Evolutionary conservation across 345 rosid genomes (phyloP), one percentile per base, ranked within the genome.

Genomic region (Erysimum cheiranthoides): DNA sequence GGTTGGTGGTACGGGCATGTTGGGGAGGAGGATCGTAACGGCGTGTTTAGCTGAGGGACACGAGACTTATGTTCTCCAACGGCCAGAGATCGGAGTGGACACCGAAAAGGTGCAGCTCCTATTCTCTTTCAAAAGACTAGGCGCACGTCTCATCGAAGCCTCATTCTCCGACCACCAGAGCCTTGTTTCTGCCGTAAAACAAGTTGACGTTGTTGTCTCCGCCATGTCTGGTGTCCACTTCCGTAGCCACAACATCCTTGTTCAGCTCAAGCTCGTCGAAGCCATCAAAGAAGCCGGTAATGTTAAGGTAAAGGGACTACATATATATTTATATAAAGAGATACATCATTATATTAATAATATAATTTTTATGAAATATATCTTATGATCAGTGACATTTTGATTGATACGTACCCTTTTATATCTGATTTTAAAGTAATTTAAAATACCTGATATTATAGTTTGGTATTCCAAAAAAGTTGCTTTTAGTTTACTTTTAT

Each of bases 241-340:
- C 32, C 68, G 96, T 16, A 86, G 81, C 72, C 96, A 88, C 75
- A 86, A 85, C 2, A 83, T 92, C 1, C 84, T 86, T 4, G 82
- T 90, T 35, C 97, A 92, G 73, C 92, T 88, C 61, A 87, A 85
- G 71, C 96, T 92, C 27, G 93, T 90, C 8, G 79, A 86, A 12
- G 92, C 97, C 34, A 90, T 92, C 74, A 85, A 87, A 79, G 88
- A 90, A 38, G 96, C 96, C 14, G 91, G 96, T 27, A 90, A 86
- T 73, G 71, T 92, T 7, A 81, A 87, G 92, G 97, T 92, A 66
- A 64, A 65, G 10, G 16, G 4, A 65, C 14, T 28, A 5, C 14
- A 35, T 36, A 36, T 32, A 0, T 31, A 14, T 14, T 10, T 31
- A 32, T 54, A 6, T 53, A 27, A 1, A 3, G 5, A 3, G 2